These are phyloP conservation scores for Hypoxylon cercidicola DNA, from an alignment of 495 filamentous ascomycete genomes.

Conservation along the genomic window DNA sequence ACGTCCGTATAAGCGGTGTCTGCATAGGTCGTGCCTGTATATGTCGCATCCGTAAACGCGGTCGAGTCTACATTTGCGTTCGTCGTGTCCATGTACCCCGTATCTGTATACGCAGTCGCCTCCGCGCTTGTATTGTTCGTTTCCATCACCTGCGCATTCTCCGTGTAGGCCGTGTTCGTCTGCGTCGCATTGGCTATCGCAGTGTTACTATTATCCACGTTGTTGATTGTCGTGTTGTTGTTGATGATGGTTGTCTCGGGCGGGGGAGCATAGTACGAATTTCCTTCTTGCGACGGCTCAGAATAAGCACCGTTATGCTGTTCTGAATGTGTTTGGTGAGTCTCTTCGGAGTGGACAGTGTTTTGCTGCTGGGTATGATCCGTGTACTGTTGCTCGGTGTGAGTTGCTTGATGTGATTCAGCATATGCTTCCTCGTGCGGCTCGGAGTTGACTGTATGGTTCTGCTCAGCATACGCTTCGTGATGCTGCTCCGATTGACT, in stretches of 20 bases:
- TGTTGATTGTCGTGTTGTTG: constrained; percentile 30
- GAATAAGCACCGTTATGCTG: constrained; percentile 9
- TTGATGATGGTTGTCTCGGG: constrained; percentile 26
- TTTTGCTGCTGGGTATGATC: constrained; percentile 19
- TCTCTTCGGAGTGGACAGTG: constrained; percentile 9
- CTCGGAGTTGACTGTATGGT: not conserved
- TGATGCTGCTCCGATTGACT: constrained; percentile 19
- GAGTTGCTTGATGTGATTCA: constrained; percentile 3
- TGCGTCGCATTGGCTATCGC: constrained; percentile 10
- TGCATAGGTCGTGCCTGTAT: constrained; percentile 4
- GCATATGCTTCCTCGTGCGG: too few species aligned
- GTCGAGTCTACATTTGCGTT: constrained; percentile 10
- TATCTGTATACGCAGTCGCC: constrained; percentile 9
- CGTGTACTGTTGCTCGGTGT: constrained; percentile 3
- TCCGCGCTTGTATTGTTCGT: constrained; percentile 16
- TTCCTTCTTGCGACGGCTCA: too few species aligned
- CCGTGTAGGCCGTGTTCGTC: constrained; percentile 17
- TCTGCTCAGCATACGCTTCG: constrained; percentile 3
- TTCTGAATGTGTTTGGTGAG: constrained; percentile 10
- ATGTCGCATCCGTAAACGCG: constrained; percentile 14
- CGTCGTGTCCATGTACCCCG: constrained; percentile 3
- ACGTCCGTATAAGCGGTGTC: constrained; percentile 26
- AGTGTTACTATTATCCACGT: constrained; percentile 24
- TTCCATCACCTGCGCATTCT: constrained; percentile 18
- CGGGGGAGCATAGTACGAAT: too few species aligned